Conservation (phyloP, 805 yeast species). For the Wickerhamiella qilinensis region DNA sequence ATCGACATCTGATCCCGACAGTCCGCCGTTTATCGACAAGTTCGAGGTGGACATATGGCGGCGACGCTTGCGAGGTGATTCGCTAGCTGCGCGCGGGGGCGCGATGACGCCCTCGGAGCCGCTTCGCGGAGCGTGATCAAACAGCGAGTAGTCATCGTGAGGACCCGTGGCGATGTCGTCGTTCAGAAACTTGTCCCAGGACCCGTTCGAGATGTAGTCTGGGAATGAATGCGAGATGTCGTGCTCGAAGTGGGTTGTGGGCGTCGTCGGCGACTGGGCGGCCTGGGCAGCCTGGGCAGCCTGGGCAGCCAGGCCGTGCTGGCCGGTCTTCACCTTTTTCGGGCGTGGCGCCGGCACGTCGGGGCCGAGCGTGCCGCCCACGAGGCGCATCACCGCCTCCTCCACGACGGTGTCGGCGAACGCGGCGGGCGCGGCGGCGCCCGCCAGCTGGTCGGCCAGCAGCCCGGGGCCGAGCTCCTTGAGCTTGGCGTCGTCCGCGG, state of each 20-base stretch:
- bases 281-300: background rate
- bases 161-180: conserved; percentile 11
- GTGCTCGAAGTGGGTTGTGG: too few relatives aligned
- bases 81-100: too few relatives aligned
- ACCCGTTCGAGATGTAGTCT: conserved; percentile 3
- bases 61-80: background rate
- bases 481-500: background rate
- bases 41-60: background rate
- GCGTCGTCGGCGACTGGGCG: too few relatives aligned
- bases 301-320: background rate
- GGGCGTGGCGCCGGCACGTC: conserved; percentile 19
- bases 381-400: conserved; percentile 62
- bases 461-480: background rate
- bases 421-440: conserved; percentile 23
- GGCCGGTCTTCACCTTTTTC: too few relatives aligned
- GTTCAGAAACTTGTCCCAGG: conserved; percentile 12
- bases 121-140: background rate
- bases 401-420: conserved; percentile 29
- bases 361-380: conserved; percentile 42
- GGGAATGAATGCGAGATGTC: background rate
- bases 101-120: too few relatives aligned
- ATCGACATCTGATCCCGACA: too few relatives aligned
- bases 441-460: conserved; percentile 24
- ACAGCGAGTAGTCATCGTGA: background rate
- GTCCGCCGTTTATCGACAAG: background rate